Conservation (phyloP, 352 stramenopile species). For the Phytopythium kandeliae region DNA sequence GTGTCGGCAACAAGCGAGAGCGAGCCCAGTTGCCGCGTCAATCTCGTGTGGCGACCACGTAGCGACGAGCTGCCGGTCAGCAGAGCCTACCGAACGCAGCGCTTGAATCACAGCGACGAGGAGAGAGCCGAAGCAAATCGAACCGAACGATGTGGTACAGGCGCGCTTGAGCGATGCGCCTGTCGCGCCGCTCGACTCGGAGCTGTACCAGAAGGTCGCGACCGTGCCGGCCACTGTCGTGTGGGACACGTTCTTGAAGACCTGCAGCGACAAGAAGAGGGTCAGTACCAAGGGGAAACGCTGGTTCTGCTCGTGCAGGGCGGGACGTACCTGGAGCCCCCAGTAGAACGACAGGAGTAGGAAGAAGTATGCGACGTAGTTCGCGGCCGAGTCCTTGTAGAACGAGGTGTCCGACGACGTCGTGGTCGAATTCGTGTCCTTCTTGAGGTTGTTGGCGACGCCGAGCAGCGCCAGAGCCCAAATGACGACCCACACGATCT, state of each 20-base stretch:
- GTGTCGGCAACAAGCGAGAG: no score
- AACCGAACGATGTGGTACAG: constrained; percentile 91
- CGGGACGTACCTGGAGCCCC: constrained; percentile 77
- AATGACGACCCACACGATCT: constrained; percentile 87
- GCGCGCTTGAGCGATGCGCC: constrained; percentile 76
- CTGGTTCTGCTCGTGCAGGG: no score
- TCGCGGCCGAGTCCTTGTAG: constrained; percentile 25
- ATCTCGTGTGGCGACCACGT: no score
- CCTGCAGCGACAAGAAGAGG: constrained; percentile 9
- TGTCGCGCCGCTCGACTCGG: constrained; percentile 83
- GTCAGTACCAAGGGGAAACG: no score
- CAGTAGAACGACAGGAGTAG: constrained; percentile 92
- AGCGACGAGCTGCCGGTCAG: no score
- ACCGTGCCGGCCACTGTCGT: constrained; percentile 91
- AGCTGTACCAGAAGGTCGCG: constrained; percentile 94
- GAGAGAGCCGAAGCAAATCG: constrained; percentile 94
- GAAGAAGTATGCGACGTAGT: constrained; percentile 42
- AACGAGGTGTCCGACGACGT: constrained; percentile 13
- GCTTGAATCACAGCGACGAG: constrained; percentile 92
- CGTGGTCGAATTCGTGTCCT: constrained; percentile 20
- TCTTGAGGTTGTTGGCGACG: constrained; percentile 76
- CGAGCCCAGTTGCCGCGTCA: no score
- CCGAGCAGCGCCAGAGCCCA: constrained; percentile 87
- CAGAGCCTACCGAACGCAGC: constrained; percentile 47
- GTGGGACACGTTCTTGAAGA: constrained; percentile 93